These are phyloP conservation scores for Kurtzmaniella quercitrusa DNA, from an alignment of 1,139 yeast genomes.

Conservation along the genomic window DNA sequence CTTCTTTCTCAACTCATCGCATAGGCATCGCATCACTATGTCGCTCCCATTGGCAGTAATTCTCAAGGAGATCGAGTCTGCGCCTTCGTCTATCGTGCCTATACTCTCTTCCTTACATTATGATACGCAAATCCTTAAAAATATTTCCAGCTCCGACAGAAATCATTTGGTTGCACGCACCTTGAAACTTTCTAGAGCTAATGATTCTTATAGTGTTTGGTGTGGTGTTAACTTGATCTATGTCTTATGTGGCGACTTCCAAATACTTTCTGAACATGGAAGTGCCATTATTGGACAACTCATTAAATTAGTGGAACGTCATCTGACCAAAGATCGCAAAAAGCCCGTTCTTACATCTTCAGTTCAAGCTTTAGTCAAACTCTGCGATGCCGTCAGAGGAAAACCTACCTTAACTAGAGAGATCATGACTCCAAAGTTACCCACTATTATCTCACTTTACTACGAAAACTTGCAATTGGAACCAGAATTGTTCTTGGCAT, in stretches of 20 bases:
- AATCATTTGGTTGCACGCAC: conserved; percentile 55
- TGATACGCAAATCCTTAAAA: conserved; percentile 29
- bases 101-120: conserved; percentile 27
- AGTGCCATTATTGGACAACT: conserved; percentile 51
- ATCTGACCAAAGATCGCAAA: neutral
- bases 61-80: conserved; percentile 30
- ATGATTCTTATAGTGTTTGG: conserved; percentile 52
- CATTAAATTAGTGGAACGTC: conserved; percentile 48
- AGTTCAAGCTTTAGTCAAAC: conserved; percentile 42
- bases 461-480: conserved; percentile 38
- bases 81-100: conserved; percentile 35
- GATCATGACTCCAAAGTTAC: conserved; percentile 73
- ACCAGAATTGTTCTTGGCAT: conserved; percentile 42
- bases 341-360: conserved; percentile 47
- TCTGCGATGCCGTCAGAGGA: conserved; percentile 62
- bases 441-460: conserved; percentile 55
- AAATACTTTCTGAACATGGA: conserved; percentile 58
- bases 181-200: conserved; percentile 50
- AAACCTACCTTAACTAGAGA: conserved; percentile 86
- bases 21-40: conserved; percentile 15
- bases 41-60: conserved; percentile 32
- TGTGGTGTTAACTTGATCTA: conserved; percentile 55
- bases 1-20: neutral
- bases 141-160: conserved; percentile 48
- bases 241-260: conserved; percentile 49